phyloP scores from a whole-genome alignment of 2,329 filamentous ascomycete genomes.

The Scedosporium apiospermum region DNA sequence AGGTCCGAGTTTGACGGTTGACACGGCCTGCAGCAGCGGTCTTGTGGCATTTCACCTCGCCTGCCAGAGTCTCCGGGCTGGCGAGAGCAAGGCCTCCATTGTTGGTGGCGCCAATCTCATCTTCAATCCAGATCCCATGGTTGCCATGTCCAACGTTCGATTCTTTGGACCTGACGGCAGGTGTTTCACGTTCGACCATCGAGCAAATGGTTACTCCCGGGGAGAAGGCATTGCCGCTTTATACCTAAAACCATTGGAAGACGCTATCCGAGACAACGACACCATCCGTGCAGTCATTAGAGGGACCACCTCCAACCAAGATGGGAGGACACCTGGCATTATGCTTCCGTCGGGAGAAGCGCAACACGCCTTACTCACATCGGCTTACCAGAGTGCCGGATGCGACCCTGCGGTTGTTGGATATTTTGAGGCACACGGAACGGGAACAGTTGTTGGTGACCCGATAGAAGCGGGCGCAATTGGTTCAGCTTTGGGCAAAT shows the following conservation, averaged over 20 bases:
- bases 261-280: slow-evolving; percentile 32
- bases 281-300: slow-evolving; percentile 24
- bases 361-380: slow-evolving; percentile 22
- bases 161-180: slow-evolving; percentile 21
- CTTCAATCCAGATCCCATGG: slow-evolving; percentile 16
- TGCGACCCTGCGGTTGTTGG: slow-evolving; percentile 13
- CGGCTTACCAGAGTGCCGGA: slow-evolving; percentile 17
- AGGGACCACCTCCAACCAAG: slow-evolving; percentile 23
- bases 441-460: slow-evolving; percentile 19
- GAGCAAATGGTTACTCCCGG: slow-evolving; percentile 31
- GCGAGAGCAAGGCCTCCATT: slow-evolving; percentile 18
- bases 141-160: slow-evolving; percentile 12
- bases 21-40: slow-evolving; percentile 27
- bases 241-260: slow-evolving; percentile 30
- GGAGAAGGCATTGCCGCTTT: slow-evolving; percentile 29
- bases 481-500: slow-evolving; percentile 7
- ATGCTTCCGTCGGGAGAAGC: slow-evolving; percentile 23
- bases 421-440: slow-evolving; percentile 21
- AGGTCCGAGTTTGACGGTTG: slow-evolving; percentile 21
- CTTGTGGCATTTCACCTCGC: slow-evolving; percentile 22
- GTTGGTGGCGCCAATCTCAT: slow-evolving; percentile 24
- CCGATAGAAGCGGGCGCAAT: slow-evolving; percentile 17
- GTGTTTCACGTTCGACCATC: slow-evolving; percentile 20
- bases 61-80: slow-evolving; percentile 15
- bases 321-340: slow-evolving; percentile 30